These are phyloP conservation scores for Telfairia occidentalis DNA, from an alignment of 331 rosid species.

Conservation along the genomic window DNA sequence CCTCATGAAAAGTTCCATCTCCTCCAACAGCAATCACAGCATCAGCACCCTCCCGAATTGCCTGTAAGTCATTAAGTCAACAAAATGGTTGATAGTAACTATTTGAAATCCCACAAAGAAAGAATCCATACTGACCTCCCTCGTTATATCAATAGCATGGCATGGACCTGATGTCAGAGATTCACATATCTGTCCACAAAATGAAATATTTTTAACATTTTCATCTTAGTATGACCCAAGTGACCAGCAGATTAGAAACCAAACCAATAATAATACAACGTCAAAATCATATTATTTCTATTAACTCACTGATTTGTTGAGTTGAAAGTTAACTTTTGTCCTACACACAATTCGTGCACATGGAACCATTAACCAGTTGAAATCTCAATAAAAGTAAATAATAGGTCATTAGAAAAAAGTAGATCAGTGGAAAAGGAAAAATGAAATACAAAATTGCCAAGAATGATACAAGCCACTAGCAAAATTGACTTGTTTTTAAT, in stretches of 20 bases:
- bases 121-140: conserved; percentile 55
- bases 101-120: neutral
- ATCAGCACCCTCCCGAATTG: conserved; percentile 79
- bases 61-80: conserved; percentile 33
- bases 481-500: neutral
- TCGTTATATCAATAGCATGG: conserved; percentile 84
- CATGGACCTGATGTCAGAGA: conserved; percentile 87
- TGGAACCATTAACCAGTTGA: neutral
- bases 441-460: neutral
- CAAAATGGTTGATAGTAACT: neutral
- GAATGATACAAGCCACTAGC: neutral
- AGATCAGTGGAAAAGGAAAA: neutral
- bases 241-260: neutral
- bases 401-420: neutral
- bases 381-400: neutral
- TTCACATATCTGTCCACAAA: conserved; percentile 57
- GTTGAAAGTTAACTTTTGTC: neutral
- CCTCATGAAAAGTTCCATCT: conserved; percentile 98
- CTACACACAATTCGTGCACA: neutral
- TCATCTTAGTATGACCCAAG: neutral
- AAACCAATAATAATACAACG: neutral
- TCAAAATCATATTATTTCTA: neutral
- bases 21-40: conserved; percentile 94
- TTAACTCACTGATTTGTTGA: neutral
- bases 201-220: neutral